phyloP scores from a whole-genome alignment of 2,329 filamentous ascomycete genomes.

The Reticulascus tulasneorum region DNA sequence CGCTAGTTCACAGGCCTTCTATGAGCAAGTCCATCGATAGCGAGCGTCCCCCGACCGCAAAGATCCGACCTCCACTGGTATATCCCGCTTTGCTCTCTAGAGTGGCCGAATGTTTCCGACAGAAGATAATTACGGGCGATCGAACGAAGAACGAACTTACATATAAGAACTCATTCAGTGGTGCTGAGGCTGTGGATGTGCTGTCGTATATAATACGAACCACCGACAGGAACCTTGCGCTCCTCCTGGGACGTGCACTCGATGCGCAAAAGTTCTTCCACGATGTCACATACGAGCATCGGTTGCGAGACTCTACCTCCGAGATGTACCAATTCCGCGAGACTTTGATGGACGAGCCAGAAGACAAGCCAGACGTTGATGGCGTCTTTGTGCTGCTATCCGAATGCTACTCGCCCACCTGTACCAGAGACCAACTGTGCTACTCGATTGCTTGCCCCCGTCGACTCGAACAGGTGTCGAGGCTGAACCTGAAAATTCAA shows the following conservation, averaged over 20 bases:
- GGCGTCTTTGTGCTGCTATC: constrained; percentile 95
- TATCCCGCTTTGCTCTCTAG: constrained; percentile 93
- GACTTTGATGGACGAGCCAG: constrained; percentile 79
- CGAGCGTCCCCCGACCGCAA: constrained; percentile 55
- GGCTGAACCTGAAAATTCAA: constrained; percentile 88
- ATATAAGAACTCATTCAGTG: constrained; percentile 96
- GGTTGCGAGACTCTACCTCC: constrained; percentile 85
- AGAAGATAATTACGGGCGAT: constrained; percentile 80
- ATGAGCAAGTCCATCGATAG: constrained; percentile 52
- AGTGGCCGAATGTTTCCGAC: constrained; percentile 87
- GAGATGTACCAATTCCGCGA: constrained; percentile 98
- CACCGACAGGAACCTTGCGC: constrained; percentile 87
- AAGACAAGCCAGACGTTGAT: constrained; percentile 72
- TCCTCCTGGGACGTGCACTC: constrained; percentile 83
- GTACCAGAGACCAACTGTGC: constrained; percentile 89
- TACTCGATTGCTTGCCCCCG: constrained; percentile 97
- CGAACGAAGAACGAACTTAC: constrained; percentile 94
- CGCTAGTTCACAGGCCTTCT: constrained; percentile 52
- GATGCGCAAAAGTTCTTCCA: constrained; percentile 99
- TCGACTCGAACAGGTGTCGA: constrained; percentile 88
- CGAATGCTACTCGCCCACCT: constrained; percentile 97
- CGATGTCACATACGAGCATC: constrained; percentile 96
- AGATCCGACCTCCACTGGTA: constrained; percentile 74
- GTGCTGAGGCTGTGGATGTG: constrained; percentile 90
- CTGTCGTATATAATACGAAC: constrained; percentile 97